Conservation (phyloP, 352 stramenopile species). For the Phytophthora foliorum region DNA sequence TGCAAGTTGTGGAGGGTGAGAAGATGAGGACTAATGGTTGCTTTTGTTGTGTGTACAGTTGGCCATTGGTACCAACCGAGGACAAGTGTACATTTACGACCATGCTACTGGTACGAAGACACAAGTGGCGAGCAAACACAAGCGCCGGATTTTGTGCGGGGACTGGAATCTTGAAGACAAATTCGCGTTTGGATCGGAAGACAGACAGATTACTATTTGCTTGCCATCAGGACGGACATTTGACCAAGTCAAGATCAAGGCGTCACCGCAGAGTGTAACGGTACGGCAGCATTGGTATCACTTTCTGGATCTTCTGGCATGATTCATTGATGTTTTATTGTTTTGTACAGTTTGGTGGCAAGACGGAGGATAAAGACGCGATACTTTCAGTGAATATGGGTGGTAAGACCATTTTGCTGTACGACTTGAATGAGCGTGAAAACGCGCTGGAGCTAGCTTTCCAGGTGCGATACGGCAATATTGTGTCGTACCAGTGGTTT, state of each 20-base stretch:
- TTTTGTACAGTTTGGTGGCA: conserved; percentile 72
- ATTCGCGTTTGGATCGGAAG: conserved; percentile 85
- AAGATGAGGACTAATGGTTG: conserved; percentile 5
- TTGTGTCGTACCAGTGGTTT: conserved; percentile 93
- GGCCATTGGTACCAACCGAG: conserved; percentile 76
- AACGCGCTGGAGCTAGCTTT: conserved; percentile 94
- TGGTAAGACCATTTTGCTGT: conserved; percentile 91
- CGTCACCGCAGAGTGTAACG: conserved; percentile 72
- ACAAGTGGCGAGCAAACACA: conserved; percentile 79
- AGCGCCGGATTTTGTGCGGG: conserved; percentile 79
- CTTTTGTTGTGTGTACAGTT: conserved; percentile 40
- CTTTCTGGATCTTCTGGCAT: background rate
- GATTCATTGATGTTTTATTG: conserved; percentile 3
- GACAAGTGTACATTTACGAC: conserved; percentile 86
- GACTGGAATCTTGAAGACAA: conserved; percentile 87
- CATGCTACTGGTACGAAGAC: conserved; percentile 58
- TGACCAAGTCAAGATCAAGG: conserved; percentile 85
- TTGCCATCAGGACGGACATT: conserved; percentile 67
- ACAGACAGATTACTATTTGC: conserved; percentile 84
- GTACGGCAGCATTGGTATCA: conserved; percentile 25
- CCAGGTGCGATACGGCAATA: conserved; percentile 88
- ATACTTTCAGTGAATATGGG: conserved; percentile 93
- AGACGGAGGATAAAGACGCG: conserved; percentile 71
- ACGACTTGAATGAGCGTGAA: conserved; percentile 89
- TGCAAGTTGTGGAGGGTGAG: background rate